Conservation (phyloP, 2,329 filamentous ascomycete genomes). For the Scopulariopsis brevicaulis region DNA sequence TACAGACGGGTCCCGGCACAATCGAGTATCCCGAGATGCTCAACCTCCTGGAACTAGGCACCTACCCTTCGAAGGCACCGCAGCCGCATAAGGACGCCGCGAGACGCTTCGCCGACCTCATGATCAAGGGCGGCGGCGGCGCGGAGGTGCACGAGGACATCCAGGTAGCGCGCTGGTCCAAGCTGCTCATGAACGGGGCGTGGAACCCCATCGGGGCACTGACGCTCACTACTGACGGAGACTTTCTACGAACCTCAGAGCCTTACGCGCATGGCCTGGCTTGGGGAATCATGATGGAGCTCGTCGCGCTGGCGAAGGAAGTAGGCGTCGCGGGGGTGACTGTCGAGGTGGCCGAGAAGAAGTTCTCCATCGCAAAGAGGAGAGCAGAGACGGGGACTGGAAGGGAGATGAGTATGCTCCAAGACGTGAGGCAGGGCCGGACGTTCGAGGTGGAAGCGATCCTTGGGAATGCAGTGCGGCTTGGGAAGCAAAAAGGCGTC, state of each 20-base stretch:
- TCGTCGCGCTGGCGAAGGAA: not conserved
- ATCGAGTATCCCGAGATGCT: conserved; percentile 26
- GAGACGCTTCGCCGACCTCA: conserved; percentile 14
- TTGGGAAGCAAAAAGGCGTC: not conserved
- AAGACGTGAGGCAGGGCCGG: not conserved
- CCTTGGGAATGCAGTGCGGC: not conserved
- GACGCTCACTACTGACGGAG: conserved; percentile 30
- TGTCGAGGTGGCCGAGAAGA: not conserved
- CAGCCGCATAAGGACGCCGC: not conserved
- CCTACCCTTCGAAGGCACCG: not conserved
- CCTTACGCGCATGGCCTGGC: not conserved
- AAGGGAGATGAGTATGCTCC: not conserved
- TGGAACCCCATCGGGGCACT: conserved; percentile 47
- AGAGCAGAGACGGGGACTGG: not conserved
- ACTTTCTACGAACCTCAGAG: conserved; percentile 26
- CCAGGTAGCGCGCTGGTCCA: conserved; percentile 40
- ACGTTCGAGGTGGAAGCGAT: not conserved
- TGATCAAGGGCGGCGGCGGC: conserved; percentile 28
- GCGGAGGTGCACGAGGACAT: conserved; percentile 32
- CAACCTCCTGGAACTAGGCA: conserved; percentile 16
- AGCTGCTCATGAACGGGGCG: conserved; percentile 40
- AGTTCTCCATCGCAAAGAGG: not conserved
- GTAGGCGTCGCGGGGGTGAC: not conserved
- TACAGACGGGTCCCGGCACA: conserved; percentile 32
- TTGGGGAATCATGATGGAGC: not conserved